Percentiles rank a stretch among this genome's conserved stretches.
These are phyloP conservation scores for Cantharellus anzutake DNA, from an alignment of 768 basidiomycete genomes.

Conservation along the genomic window DNA sequence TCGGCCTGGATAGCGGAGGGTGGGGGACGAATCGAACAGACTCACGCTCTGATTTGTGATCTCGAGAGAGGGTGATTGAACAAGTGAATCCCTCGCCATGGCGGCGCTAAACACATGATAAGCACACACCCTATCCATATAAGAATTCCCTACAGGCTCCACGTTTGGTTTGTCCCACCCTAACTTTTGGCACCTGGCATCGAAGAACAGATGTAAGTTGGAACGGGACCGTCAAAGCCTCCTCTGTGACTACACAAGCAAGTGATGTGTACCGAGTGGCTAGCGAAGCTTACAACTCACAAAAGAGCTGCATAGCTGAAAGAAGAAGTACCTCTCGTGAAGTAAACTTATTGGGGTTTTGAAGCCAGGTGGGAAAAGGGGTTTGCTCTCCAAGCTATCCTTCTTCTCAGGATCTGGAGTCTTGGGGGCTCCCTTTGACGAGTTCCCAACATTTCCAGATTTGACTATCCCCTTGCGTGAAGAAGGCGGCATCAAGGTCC, in stretches of 20 bases:
- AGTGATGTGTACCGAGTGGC: neutral
- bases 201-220: neutral
- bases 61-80: conserved; percentile 43
- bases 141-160: conserved; percentile 36
- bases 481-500: conserved; percentile 31
- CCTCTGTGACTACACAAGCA: neutral
- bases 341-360: conserved; percentile 69
- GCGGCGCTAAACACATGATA: conserved; percentile 6
- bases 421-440: conserved; percentile 32
- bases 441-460: conserved; percentile 81
- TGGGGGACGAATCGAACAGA: conserved; percentile 54
- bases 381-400: conserved; percentile 13
- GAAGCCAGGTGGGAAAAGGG: conserved; percentile 65
- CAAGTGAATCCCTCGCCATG: conserved; percentile 27
- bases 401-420: conserved; percentile 9
- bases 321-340: conserved; percentile 41
- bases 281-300: neutral
- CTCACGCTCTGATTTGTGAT: conserved; percentile 55
- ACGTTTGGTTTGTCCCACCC: conserved; percentile 75
- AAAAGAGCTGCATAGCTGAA: neutral
- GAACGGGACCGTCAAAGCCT: neutral
- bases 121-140: neutral
- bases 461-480: conserved; percentile 55
- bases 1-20: conserved; percentile 43
- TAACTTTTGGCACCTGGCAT: conserved; percentile 58